Percentiles rank a stretch among this genome's conserved stretches.
These are phyloP conservation scores for Candida parachauliodes DNA, from an alignment of 805 yeast genomes.

Conservation along the genomic window DNA sequence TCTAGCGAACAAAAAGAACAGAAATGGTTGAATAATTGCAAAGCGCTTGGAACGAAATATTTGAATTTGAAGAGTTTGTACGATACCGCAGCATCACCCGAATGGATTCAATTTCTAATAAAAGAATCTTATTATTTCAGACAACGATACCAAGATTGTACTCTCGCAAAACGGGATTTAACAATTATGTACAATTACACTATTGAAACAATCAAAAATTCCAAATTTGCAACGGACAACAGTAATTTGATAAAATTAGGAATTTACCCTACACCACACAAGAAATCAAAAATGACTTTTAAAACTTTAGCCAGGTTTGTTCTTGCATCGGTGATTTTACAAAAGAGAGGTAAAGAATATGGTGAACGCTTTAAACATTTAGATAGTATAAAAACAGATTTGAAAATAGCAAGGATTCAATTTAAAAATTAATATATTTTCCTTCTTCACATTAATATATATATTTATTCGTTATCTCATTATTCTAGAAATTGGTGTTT, in stretches of 20 bases:
- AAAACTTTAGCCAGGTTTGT: slow-evolving; percentile 35
- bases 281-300: slow-evolving; percentile 22
- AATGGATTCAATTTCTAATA: slow-evolving; percentile 21
- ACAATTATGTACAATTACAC: slow-evolving; percentile 31
- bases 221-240: slow-evolving; percentile 26
- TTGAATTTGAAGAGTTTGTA: slow-evolving; percentile 1
- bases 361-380: slow-evolving; percentile 23
- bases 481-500: slow-evolving; percentile 40
- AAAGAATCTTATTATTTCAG: slow-evolving; percentile 44
- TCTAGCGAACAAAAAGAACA: slow-evolving; percentile 15
- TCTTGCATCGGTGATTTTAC: slow-evolving; percentile 32
- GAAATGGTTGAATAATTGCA: slow-evolving; percentile 8
- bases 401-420: slow-evolving; percentile 25
- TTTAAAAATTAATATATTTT: too few relatives aligned
- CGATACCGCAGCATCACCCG: background rate
- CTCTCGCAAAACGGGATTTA: slow-evolving; percentile 31
- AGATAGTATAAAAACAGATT: slow-evolving; percentile 25
- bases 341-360: slow-evolving; percentile 25
- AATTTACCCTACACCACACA: slow-evolving; percentile 29
- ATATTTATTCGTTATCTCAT: slow-evolving; percentile 18
- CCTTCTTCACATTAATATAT: slow-evolving; percentile 4
- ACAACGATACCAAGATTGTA: slow-evolving; percentile 45
- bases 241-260: slow-evolving; percentile 27
- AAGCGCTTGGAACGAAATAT: slow-evolving; percentile 1
- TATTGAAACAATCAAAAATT: slow-evolving; percentile 24